Conservation (phyloP, 2,329 filamentous ascomycete species). For the Calonectria montana region DNA sequence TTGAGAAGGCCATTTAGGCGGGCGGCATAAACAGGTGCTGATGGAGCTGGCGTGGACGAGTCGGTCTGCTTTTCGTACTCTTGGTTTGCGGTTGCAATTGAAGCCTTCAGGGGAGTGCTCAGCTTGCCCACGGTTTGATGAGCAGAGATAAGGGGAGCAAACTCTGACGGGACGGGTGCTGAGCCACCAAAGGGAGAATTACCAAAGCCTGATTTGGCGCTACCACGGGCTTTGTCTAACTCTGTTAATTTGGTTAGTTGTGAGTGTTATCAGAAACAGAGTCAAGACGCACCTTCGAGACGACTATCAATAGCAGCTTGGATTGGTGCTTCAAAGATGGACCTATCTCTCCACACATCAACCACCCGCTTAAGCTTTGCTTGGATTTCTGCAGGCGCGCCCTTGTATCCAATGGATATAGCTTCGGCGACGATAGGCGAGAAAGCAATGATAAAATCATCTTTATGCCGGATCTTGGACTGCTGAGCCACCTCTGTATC, state of each 20-base stretch:
- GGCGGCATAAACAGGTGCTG: constrained; percentile 91
- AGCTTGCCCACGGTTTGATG: constrained; percentile 82
- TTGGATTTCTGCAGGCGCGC: constrained; percentile 86
- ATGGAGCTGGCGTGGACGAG: constrained; percentile 74
- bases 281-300: constrained; percentile 72
- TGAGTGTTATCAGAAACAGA: background rate
- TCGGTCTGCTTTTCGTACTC: constrained; percentile 90
- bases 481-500: constrained; percentile 90
- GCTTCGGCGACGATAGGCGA: constrained; percentile 93
- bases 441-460: constrained; percentile 93
- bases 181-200: constrained; percentile 69
- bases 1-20: constrained; percentile 91
- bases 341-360: constrained; percentile 91
- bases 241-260: constrained; percentile 56
- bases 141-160: constrained; percentile 78
- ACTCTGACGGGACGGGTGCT: constrained; percentile 76
- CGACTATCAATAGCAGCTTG: constrained; percentile 84
- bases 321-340: constrained; percentile 85
- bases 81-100: constrained; percentile 76
- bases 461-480: constrained; percentile 90
- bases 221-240: constrained; percentile 69
- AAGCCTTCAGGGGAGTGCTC: constrained; percentile 73
- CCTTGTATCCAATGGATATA: constrained; percentile 90
- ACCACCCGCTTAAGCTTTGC: constrained; percentile 88
- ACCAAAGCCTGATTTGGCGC: constrained; percentile 62